A percentile compares a stretch with the other conserved stretches of the same genome.
Conservation (phyloP, 176 grass and related monocot species). For the Themeda triandra region DNA sequence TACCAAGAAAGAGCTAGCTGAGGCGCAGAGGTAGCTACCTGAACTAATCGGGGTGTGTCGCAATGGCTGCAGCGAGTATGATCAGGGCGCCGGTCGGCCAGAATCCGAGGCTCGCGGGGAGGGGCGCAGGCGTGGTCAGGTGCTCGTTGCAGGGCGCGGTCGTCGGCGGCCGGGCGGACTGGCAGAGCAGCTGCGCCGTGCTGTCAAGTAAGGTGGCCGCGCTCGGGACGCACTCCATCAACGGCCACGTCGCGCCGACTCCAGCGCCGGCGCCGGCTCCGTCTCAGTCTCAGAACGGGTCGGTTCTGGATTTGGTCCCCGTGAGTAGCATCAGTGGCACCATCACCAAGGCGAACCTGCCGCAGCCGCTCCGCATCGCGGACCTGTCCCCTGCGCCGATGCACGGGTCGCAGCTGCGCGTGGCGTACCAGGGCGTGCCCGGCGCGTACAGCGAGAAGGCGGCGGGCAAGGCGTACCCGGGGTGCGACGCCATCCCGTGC, state of each 20-base stretch:
- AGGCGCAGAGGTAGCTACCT: slow-evolving; percentile 1
- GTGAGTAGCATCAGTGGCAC: background rate
- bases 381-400: slow-evolving; percentile 85
- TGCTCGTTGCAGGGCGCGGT: slow-evolving; percentile 56
- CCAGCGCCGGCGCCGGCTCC: background rate
- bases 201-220: slow-evolving; percentile 78
- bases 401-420: slow-evolving; percentile 82
- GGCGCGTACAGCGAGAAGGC: slow-evolving; percentile 97
- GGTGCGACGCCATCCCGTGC: slow-evolving; percentile 83
- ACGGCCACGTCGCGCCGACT: background rate
- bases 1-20: background rate
- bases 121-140: slow-evolving; percentile 33
- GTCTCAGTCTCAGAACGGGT: background rate
- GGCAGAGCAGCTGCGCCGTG: slow-evolving; percentile 88
- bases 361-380: slow-evolving; percentile 57
- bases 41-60: slow-evolving; percentile 1
- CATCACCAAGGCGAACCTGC: slow-evolving; percentile 38
- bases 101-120: slow-evolving; percentile 34
- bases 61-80: slow-evolving; percentile 37
- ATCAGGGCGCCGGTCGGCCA: slow-evolving; percentile 29
- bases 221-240: slow-evolving; percentile 21
- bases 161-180: slow-evolving; percentile 53
- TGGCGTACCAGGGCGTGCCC: slow-evolving; percentile 90
- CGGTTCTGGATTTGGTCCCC: slow-evolving; percentile 35
- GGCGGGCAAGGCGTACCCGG: slow-evolving; percentile 81